Evolutionary conservation across 371 early-diverging fungal genomes (phyloP), one percentile per base, ranked within the genome.

Genomic region (Aphelidium insulamus): DNA sequence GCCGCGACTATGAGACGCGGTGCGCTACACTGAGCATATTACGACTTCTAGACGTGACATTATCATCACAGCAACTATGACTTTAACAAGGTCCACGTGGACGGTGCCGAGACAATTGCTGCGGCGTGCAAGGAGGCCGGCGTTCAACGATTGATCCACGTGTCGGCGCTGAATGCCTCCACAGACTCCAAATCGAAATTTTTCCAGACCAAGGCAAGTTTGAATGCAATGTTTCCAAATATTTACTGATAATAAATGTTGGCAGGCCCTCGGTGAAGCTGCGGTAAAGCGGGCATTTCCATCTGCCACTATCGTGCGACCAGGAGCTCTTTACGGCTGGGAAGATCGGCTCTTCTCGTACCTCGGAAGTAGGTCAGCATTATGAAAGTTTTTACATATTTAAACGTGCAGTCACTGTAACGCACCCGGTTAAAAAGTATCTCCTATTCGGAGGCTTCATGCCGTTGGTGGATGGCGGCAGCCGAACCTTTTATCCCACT

Each of bases 311-410:
- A 82, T 94, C 50, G 82, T 92, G 29, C 82, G 95, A 25, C 79
- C 88, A 7, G 68, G 73, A 28, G 68, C 60, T 36, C 71, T 88
- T 62, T 87, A 69, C 45, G 95, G 95, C 34, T 63, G 71, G 40
- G 92, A 94, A 50, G 92, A 91, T 56, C 62, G 74, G 42, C 82
- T 91, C 61, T 66, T 82, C 59, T 83, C 80, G 58, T 62, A 76
- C 55, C 69, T 87, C 38, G 88, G 84, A 42, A 58, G 73, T 73
- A 55, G 45, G 62, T 48, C 2, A 16, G n/a, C n/a, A n/a, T 21
- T 36, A 21, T 22, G 9, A 3, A 9, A 19, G 12, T n/a, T 28
- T 25, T 19, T 34, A 15, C 14, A 10, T 21, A 10, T 24, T 1
- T 33, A 16, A 12, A 10, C 19, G 16, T 25, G n/a, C n/a, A n/a